A percentile compares a stretch with the other conserved stretches of the same genome.
Conservation (phyloP, 2,329 filamentous ascomycete species). For the Ophiobolus disseminans region DNA sequence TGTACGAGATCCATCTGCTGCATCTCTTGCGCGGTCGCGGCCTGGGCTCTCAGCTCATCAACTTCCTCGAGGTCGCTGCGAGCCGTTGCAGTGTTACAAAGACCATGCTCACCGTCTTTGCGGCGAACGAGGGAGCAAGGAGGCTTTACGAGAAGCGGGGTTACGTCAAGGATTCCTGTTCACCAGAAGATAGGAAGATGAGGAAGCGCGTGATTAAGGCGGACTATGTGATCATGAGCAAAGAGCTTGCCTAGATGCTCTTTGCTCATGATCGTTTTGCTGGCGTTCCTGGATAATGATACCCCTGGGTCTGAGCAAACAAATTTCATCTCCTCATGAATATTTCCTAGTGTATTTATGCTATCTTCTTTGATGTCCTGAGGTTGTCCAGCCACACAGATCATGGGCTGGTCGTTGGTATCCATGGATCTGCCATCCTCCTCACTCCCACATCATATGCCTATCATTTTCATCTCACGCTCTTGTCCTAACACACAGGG, state of each 20-base stretch:
- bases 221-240: slow-evolving; percentile 33
- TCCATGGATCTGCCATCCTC: no score
- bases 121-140: slow-evolving; percentile 64
- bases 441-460: no score
- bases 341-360: no score
- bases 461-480: no score
- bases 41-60: slow-evolving; percentile 67
- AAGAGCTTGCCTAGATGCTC: neutral
- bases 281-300: neutral
- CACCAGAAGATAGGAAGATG: slow-evolving; percentile 55
- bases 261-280: no score
- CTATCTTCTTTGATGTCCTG: no score
- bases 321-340: neutral
- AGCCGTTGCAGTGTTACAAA: slow-evolving; percentile 65
- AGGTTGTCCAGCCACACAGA: no score
- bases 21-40: slow-evolving; percentile 66
- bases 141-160: slow-evolving; percentile 69
- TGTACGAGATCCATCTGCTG: slow-evolving; percentile 78
- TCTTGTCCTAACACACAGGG: no score
- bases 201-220: slow-evolving; percentile 26
- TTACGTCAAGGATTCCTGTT: slow-evolving; percentile 60
- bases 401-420: no score
- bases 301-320: neutral
- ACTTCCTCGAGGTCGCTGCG: slow-evolving; percentile 62
- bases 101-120: slow-evolving; percentile 77